phyloP scores from a whole-genome alignment of 108 stramenopile species.

The Nitzschia putrida region DNA sequence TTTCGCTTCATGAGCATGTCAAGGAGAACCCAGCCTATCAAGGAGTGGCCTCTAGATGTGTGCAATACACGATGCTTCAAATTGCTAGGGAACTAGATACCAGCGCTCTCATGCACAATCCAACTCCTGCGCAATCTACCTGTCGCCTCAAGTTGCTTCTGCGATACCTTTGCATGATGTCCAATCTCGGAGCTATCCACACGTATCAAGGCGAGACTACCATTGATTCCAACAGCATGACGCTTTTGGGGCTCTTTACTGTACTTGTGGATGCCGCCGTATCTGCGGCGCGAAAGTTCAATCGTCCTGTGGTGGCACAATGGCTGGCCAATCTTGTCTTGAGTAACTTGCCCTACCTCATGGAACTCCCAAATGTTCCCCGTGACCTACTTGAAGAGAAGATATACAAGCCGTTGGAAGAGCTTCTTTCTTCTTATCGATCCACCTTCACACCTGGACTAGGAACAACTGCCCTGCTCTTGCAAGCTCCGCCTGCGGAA shows the following conservation, averaged over 20 bases:
- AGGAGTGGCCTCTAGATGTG: constrained; percentile 65
- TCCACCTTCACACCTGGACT: constrained; percentile 74
- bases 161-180: constrained; percentile 72
- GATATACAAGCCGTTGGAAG: constrained; percentile 35
- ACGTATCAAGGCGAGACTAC: constrained; percentile 17
- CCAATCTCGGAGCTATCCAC: constrained; percentile 54
- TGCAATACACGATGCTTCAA: constrained; percentile 50
- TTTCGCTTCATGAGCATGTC: constrained; percentile 60
- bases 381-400: constrained; percentile 26
- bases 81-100: constrained; percentile 66
- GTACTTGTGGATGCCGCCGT: constrained; percentile 31
- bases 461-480: constrained; percentile 58
- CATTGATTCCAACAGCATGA: constrained; percentile 25
- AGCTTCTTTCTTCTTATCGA: constrained; percentile 21
- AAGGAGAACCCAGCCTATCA: constrained; percentile 11
- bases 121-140: constrained; percentile 2
- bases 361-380: constrained; percentile 19
- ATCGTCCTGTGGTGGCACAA: constrained; percentile 16
- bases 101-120: constrained; percentile 22
- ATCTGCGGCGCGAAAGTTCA: constrained; percentile 17
- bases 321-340: constrained; percentile 59
- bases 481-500: constrained; percentile 55
- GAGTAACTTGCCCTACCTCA: constrained; percentile 64
- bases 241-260: constrained; percentile 29
- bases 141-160: constrained; percentile 62